These are phyloP conservation scores for Cercophora sp. DNA, from an alignment of 495 filamentous ascomycete genomes.

Conservation along the genomic window DNA sequence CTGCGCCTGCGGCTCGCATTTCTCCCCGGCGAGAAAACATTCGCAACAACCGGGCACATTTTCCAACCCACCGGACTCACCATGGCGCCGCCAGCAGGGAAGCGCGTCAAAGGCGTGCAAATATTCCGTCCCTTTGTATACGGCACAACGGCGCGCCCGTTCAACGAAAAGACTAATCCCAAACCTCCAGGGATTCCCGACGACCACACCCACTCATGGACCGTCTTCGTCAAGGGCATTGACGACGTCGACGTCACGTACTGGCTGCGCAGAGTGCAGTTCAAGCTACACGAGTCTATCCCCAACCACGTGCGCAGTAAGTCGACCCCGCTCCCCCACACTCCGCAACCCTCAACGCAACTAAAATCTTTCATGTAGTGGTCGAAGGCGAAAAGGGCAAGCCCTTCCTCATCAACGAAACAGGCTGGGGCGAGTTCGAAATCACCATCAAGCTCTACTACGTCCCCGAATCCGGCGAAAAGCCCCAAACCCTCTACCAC, in stretches of 20 bases:
- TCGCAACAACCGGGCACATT: too few relatives aligned
- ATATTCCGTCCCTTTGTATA: slow-evolving; percentile 78
- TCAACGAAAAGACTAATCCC: slow-evolving; percentile 56
- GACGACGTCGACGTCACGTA: slow-evolving; percentile 85
- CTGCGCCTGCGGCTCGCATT: background rate
- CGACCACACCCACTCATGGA: slow-evolving; percentile 95
- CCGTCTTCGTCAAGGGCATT: slow-evolving; percentile 82
- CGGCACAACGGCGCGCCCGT: slow-evolving; percentile 72
- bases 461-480: slow-evolving; percentile 76
- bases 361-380: too few relatives aligned
- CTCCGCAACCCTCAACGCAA: slow-evolving; percentile 16
- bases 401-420: slow-evolving; percentile 84
- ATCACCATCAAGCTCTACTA: slow-evolving; percentile 93
- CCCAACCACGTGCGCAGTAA: slow-evolving; percentile 78
- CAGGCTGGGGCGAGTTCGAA: slow-evolving; percentile 97
- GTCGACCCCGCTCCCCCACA: slow-evolving; percentile 8
- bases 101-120: slow-evolving; percentile 64
- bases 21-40: too few relatives aligned
- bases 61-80: background rate
- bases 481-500: slow-evolving; percentile 87
- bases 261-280: slow-evolving; percentile 95
- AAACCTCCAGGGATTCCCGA: slow-evolving; percentile 61
- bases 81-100: slow-evolving; percentile 53
- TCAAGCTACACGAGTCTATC: slow-evolving; percentile 96
- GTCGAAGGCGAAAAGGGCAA: slow-evolving; percentile 61